Evolutionary conservation across 2,329 filamentous ascomycete species (phyloP), one percentile per base, ranked within the genome.

Genomic region (Cytospora piceae): DNA sequence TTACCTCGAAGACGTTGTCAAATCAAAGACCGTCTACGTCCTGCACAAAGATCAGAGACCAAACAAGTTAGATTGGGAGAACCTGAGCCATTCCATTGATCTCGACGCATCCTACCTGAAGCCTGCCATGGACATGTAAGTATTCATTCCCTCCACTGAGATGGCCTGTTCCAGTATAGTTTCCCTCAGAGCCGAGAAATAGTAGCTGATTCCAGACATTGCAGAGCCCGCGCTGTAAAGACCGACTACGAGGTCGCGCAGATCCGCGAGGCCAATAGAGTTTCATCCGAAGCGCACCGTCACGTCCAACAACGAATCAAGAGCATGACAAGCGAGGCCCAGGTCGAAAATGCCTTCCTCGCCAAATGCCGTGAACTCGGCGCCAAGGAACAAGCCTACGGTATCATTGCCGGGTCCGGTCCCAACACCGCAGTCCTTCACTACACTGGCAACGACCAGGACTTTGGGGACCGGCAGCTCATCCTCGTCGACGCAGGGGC

Each of bases 401-500:
- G 89, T 56, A 86, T 93, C n/a, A 97, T 99, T 71, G 92, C 92
- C 55, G 94, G 91, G 2, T 87, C 90, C 1, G 94, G 94, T 0
- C 74, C 82, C n/a, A 95, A 95, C 73, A 93, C 91, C 7, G 88
- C 90, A 17, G 94, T 91, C 0, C 81, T 98, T 51, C 95, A 99
- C 77, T 99, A 99, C 76, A 85, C 86, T 53, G 86, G 85, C 61
- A 98, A 99, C 74, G 84, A 96, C 72, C 85, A 90, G 71, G 78
- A 87, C 1, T 84, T 98, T 22, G 79, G 79, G 3, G 87, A 89
- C 31, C 85, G 89, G 65, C 87, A 94, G 73, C 83, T 94, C 34
- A 80, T 98, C 37, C 88, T 96, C 24, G 81, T 99, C 5, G 94
- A 99, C 74, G 94, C 94, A 1, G 94, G 93, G 2, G 90, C 89